Percentiles rank a stretch among this genome's conserved stretches.
These are phyloP conservation scores for Penicillium lividum DNA, from an alignment of 495 filamentous ascomycete genomes.

Conservation along the genomic window DNA sequence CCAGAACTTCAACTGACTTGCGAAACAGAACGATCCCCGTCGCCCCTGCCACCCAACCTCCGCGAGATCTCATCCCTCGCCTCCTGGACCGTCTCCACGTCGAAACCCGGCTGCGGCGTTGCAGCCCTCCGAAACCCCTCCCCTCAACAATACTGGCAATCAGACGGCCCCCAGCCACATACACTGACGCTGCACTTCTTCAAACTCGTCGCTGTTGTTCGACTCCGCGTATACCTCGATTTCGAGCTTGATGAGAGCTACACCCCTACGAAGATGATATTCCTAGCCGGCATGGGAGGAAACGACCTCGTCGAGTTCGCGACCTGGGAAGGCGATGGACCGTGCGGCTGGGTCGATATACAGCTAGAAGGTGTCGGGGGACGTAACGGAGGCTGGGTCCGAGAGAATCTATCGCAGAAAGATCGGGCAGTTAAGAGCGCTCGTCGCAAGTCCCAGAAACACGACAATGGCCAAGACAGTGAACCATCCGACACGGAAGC, in stretches of 20 bases:
- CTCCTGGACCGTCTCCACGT: conserved; percentile 86
- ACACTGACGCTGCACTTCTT: conserved; percentile 93
- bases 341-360: conserved; percentile 88
- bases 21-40: conserved; percentile 35
- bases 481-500: conserved; percentile 7
- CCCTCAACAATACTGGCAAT: conserved; percentile 87
- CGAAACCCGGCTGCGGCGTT: conserved; percentile 89
- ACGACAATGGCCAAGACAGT: conserved; percentile 17
- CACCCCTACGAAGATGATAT: conserved; percentile 89
- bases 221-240: conserved; percentile 84
- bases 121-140: conserved; percentile 80
- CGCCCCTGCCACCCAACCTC: conserved; percentile 51
- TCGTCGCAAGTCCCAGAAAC: conserved; percentile 9
- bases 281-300: conserved; percentile 81
- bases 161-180: conserved; percentile 94
- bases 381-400: conserved; percentile 43
- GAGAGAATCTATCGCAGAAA: conserved; percentile 14
- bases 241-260: conserved; percentile 92
- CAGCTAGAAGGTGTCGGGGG: conserved; percentile 66
- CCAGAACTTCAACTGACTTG: neutral
- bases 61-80: conserved; percentile 95
- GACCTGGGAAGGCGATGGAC: conserved; percentile 71
- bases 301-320: conserved; percentile 86
- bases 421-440: conserved; percentile 15
- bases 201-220: conserved; percentile 82